Evolutionary conservation across 202 grass and related monocot genomes (phyloP).

Genomic region (Musa balbisiana): DNA sequence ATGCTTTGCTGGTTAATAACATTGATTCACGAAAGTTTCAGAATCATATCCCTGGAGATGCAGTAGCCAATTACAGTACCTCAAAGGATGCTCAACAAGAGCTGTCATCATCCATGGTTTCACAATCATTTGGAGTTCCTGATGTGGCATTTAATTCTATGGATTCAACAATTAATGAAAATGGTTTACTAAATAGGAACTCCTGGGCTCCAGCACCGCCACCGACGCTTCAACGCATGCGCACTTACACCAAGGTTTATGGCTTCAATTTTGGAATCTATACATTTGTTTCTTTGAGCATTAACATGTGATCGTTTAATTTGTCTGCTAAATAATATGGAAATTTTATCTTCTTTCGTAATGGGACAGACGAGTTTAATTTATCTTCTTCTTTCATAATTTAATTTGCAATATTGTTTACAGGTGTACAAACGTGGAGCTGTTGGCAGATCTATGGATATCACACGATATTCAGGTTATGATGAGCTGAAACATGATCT

Average conservation of each 20-base stretch:
- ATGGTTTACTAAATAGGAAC: constrained; percentile 67
- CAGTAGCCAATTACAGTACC: constrained; percentile 49
- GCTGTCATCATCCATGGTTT: constrained; percentile 95
- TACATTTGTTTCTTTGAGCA: background rate
- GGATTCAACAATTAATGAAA: constrained; percentile 87
- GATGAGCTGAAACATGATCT: constrained; percentile 82
- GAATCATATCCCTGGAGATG: constrained; percentile 59
- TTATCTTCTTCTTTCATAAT: constrained; percentile 9
- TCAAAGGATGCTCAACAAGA: constrained; percentile 82
- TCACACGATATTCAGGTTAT: constrained; percentile 73
- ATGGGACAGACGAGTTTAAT: too few relatives aligned
- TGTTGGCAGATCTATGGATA: constrained; percentile 89
- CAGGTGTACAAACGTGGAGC: constrained; percentile 97
- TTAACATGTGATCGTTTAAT: background rate
- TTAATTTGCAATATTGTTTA: constrained; percentile 19
- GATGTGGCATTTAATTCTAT: constrained; percentile 96
- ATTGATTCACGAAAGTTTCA: constrained; percentile 60
- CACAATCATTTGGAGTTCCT: constrained; percentile 85
- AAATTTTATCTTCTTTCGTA: background rate
- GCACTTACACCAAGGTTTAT: constrained; percentile 96
- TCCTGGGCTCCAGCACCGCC: constrained; percentile 48
- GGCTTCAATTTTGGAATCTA: constrained; percentile 8
- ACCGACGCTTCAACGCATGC: constrained; percentile 59
- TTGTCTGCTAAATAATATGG: background rate
- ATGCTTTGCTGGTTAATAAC: constrained; percentile 64